These are phyloP conservation scores for Dipteronia dyeriana DNA, from an alignment of 345 rosid genomes.

Conservation along the genomic window DNA sequence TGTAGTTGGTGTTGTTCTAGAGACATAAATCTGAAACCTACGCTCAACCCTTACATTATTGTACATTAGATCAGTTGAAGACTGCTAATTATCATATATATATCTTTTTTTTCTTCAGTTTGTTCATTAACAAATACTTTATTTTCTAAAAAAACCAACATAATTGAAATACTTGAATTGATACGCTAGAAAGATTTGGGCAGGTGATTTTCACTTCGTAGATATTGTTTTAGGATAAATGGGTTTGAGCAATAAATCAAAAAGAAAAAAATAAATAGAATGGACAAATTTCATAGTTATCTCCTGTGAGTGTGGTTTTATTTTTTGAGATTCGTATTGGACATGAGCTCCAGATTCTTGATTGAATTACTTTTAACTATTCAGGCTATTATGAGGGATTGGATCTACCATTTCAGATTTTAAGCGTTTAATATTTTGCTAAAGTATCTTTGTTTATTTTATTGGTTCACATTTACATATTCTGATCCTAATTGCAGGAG, in stretches of 20 bases:
- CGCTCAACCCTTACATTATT: background rate
- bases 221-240: background rate
- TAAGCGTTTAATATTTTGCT: background rate
- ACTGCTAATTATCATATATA: background rate
- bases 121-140: background rate
- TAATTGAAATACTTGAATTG: background rate
- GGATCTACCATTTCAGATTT: background rate
- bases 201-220: background rate
- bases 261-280: background rate
- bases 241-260: background rate
- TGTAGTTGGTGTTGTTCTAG: background rate
- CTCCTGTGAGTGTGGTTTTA: background rate
- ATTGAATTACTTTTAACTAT: background rate
- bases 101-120: background rate
- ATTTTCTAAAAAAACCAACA: background rate
- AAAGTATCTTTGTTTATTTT: background rate
- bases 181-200: background rate
- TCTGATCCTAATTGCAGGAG: conserved; percentile 57
- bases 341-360: background rate
- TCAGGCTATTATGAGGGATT: background rate
- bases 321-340: background rate
- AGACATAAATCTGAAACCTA: background rate
- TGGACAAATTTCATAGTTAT: background rate
- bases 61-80: background rate
- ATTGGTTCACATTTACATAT: background rate